A percentile compares a stretch with the other conserved stretches of the same genome.
Evolutionary conservation across 257 asterid genomes (phyloP).

Genomic region (Rhazya stricta): DNA sequence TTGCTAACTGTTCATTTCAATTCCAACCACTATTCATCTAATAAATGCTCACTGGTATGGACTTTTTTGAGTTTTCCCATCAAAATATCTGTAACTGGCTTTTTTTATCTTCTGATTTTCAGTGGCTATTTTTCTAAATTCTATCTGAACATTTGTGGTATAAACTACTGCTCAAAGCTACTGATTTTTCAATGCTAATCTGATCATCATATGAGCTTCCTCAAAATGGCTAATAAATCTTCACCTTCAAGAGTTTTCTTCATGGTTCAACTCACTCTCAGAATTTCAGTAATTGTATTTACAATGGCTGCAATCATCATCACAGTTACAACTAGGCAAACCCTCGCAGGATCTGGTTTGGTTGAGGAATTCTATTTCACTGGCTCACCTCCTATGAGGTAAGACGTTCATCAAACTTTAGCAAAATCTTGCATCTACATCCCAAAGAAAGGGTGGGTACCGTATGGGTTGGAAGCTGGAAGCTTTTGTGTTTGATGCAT

Average conservation of each 20-base stretch:
- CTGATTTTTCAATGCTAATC: background rate
- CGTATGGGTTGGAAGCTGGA: no score
- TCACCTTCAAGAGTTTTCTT: background rate
- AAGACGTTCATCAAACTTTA: no score
- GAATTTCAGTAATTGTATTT: slow-evolving; percentile 4
- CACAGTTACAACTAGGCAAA: background rate
- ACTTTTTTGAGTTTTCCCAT: background rate
- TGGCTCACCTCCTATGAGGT: slow-evolving; percentile 11
- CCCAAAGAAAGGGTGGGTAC: background rate
- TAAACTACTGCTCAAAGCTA: background rate
- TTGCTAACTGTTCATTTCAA: background rate
- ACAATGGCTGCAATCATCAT: slow-evolving; percentile 9
- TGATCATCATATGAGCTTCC: background rate
- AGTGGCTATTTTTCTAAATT: background rate
- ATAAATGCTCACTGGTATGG: background rate
- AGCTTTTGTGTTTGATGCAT: background rate
- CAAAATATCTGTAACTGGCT: background rate
- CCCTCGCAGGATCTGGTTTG: background rate
- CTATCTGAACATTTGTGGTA: background rate
- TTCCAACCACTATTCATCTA: background rate
- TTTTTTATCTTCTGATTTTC: background rate
- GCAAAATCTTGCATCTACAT: background rate
- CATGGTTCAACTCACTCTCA: slow-evolving; percentile 8
- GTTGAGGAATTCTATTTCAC: background rate
- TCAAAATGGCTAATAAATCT: slow-evolving; percentile 4